A percentile compares a stretch with the other conserved stretches of the same genome.
Conservation (phyloP, 140 eudicot genomes). For the Flaveria floridana region DNA sequence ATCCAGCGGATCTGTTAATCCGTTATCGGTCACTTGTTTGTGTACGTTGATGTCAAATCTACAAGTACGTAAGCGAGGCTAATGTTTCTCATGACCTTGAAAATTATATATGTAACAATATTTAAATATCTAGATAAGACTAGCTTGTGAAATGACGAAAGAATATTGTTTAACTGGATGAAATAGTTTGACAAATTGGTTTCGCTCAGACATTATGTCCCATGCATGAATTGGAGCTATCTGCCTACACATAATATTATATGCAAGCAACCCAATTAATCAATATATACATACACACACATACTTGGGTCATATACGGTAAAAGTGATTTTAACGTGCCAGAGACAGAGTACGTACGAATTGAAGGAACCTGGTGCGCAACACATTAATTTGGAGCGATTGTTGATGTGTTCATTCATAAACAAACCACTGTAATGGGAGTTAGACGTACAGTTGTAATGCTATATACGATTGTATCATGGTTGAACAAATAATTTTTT, state of each 20-base stretch:
- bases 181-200: slow-evolving; percentile 37
- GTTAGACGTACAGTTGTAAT: too few species aligned
- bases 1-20: neutral
- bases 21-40: slow-evolving; percentile 25
- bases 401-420: too few species aligned
- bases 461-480: too few species aligned
- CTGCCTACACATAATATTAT: slow-evolving; percentile 27
- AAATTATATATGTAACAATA: slow-evolving; percentile 13
- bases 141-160: neutral
- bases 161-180: slow-evolving; percentile 7
- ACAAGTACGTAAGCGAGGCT: slow-evolving; percentile 25
- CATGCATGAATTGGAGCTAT: slow-evolving; percentile 34
- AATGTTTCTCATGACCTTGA: neutral
- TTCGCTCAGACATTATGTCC: slow-evolving; percentile 36
- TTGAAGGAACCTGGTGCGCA: too few species aligned
- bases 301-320: neutral
- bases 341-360: too few species aligned
- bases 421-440: too few species aligned
- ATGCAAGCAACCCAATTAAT: slow-evolving; percentile 5
- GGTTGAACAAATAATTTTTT: too few species aligned
- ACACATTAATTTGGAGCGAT: too few species aligned
- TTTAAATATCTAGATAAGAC: slow-evolving; percentile 16
- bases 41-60: slow-evolving; percentile 4
- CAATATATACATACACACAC: neutral
- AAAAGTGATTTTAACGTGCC: too few species aligned